Evolutionary conservation across 345 rosid species (phyloP), one percentile per base, ranked within the genome.

Genomic region (Balakata baccata): DNA sequence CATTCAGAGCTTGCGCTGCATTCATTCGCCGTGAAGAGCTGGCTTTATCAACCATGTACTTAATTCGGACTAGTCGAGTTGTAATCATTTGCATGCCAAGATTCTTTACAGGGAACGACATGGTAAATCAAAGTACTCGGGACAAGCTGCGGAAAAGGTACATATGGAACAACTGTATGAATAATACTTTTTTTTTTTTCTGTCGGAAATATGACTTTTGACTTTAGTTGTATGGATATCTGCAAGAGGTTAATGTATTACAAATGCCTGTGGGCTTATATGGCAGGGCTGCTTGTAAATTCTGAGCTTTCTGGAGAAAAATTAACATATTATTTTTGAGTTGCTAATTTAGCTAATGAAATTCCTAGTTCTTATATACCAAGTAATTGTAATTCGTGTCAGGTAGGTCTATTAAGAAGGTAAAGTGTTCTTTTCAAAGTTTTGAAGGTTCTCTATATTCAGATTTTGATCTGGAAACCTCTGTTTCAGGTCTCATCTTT

Each of bases 301-400:
- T 25, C 54, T 16, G 22, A 6, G 9, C 12, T 14, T 38, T 3
- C 5, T 6, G 11, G 20, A 66, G 54, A 6, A 66, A 20, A 45
- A 6, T 66, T 23, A 20, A 66, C 56, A 66, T 7, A 63, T 63
- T 5, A 22, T 5, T 47, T 49, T 46, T 43, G 54, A 66, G 54
- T 66, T 46, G 69, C 54, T 22, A 22, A 12, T 11, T 66, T 66
- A 23, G 69, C 54, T n/a, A 60, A 43, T 64, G 51, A 64, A 41
- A 43, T 41, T 17, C 14, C 20, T 9, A 47, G 13, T 43, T 29
- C 34, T 29, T 29, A 29, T 1, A 29, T 29, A 29, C 34, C 34
- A 29, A 29, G n/a, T n/a, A n/a, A n/a, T n/a, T n/a, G n/a, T n/a
- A n/a, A n/a, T n/a, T n/a, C n/a, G n/a, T n/a, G n/a, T n/a, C n/a